Base-by-base conservation (phyloP, 1,139 yeast species). In the Candida pseudoviswanathii region DNA sequence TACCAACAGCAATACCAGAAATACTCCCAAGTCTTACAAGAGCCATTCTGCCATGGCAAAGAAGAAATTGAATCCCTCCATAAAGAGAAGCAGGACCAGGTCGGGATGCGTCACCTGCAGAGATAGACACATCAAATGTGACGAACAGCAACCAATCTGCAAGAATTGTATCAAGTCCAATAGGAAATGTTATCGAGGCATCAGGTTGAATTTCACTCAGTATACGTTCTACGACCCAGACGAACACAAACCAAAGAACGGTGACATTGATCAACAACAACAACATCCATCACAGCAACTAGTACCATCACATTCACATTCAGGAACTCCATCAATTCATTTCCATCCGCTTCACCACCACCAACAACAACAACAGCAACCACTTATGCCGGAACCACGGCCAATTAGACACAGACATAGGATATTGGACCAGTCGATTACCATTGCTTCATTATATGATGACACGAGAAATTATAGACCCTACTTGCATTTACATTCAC, bases 121-220 rank as follows among this genome's bases (percentile, higher is more conserved):
- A 42, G 80, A 75, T 53, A 63, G 80, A 46, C 80, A 75, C 57
- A 73, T 75, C 71, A 75, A 75, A 58, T 75, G 80, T 59, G 80
- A 75, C 54, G 80, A 75, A 58, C 76, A 70, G 52, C 68, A 65
- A 45, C 80, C 80, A 1, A 76, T 75, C 27, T 75, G 80, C 57
- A 68, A 68, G 42, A 75, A 75, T 57, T 75, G 80, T 55, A 63
- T 73, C 45, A 73, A 70, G 51, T 71, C 77, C 8, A 69, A 70
- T 45, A 59, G 80, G 38, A 72, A 71, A 51, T 75, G 80, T 53
- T 70, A 70, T 54, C 60, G 80, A 50, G 80, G 80, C 2, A 64
- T 73, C n/a, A 62, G 80, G 39, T 66, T 75, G 40, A 75, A 75
- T 55, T 75, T 75, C 61, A 73, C 76, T 31, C 80, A 72, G 55